Evolutionary conservation across 768 basidiomycete species (phyloP).

Genomic region (Amanita brunnescens): DNA sequence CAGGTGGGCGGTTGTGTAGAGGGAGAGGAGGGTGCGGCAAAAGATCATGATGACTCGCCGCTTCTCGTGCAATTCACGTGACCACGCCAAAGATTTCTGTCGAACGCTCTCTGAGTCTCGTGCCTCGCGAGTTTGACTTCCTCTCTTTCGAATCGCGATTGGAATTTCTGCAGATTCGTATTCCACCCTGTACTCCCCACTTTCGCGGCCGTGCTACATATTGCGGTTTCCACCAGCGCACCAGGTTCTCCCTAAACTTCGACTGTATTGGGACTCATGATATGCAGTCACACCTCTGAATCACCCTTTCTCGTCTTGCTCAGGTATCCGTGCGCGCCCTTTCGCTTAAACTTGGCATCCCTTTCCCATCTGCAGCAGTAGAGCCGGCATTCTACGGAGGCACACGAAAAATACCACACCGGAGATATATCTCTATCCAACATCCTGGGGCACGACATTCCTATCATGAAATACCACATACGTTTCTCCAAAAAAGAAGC

Average conservation of each 20-base stretch:
- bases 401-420: too few species aligned
- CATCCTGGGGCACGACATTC: conserved; percentile 88
- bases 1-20: too few species aligned
- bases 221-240: not conserved
- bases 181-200: conserved; percentile 70
- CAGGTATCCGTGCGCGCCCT: conserved; percentile 67
- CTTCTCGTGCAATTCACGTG: too few species aligned
- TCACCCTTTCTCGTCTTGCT: conserved; percentile 95
- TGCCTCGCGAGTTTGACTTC: too few species aligned
- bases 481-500: conserved; percentile 29
- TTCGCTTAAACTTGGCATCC: too few species aligned
- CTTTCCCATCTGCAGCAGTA: conserved; percentile 50
- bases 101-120: too few species aligned
- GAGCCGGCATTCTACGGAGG: conserved; percentile 95
- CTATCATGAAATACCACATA: conserved; percentile 98
- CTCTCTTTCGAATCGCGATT: too few species aligned
- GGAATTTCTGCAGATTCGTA: conserved; percentile 65
- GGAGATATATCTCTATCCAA: conserved; percentile 99
- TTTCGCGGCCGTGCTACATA: too few species aligned
- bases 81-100: too few species aligned
- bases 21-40: too few species aligned
- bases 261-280: too few species aligned
- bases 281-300: conserved; percentile 90
- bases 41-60: too few species aligned
- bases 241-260: conserved; percentile 74